A percentile compares a stretch with the other conserved stretches of the same genome.
Evolutionary conservation across 768 basidiomycete species (phyloP).

Genomic region (Boletus pseudo-olivaceus): DNA sequence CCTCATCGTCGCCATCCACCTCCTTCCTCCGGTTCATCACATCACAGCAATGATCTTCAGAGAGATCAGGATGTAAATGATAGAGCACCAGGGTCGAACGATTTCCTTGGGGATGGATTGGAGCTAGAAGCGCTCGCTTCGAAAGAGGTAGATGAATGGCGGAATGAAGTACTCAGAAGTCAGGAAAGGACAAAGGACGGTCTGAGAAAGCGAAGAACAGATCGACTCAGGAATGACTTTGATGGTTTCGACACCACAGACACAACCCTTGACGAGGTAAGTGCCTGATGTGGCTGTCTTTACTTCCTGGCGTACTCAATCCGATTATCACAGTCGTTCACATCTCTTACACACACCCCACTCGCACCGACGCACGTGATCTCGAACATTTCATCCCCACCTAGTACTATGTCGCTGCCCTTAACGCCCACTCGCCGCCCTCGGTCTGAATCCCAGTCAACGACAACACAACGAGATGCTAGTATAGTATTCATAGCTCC

Average conservation of each 20-base stretch:
- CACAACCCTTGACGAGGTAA: slow-evolving; percentile 50
- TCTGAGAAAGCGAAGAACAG: slow-evolving; percentile 8
- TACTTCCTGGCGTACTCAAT: background rate
- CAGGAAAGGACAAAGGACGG: slow-evolving; percentile 10
- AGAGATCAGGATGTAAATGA: background rate
- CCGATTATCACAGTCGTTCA: slow-evolving; percentile 37
- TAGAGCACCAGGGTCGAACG: slow-evolving; percentile 15
- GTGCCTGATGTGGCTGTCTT: background rate
- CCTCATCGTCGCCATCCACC: slow-evolving; percentile 14
- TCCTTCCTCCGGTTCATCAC: slow-evolving; percentile 7
- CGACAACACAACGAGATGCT: slow-evolving; percentile 5
- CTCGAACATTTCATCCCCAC: slow-evolving; percentile 36
- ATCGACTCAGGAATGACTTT: slow-evolving; percentile 2
- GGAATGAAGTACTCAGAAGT: slow-evolving; percentile 38
- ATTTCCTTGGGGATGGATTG: slow-evolving; percentile 24
- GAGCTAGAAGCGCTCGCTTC: slow-evolving; percentile 55
- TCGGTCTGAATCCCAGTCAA: slow-evolving; percentile 19
- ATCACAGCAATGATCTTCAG: slow-evolving; percentile 7
- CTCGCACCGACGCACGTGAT: slow-evolving; percentile 49
- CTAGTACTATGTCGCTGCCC: slow-evolving; percentile 13
- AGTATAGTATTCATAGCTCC: background rate
- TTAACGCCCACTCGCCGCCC: slow-evolving; percentile 12
- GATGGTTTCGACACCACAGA: slow-evolving; percentile 21
- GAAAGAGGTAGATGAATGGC: slow-evolving; percentile 52
- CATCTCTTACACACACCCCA: slow-evolving; percentile 43